Base-by-base conservation (phyloP, 495 filamentous ascomycete species). In the Podospora appendiculata region DNA sequence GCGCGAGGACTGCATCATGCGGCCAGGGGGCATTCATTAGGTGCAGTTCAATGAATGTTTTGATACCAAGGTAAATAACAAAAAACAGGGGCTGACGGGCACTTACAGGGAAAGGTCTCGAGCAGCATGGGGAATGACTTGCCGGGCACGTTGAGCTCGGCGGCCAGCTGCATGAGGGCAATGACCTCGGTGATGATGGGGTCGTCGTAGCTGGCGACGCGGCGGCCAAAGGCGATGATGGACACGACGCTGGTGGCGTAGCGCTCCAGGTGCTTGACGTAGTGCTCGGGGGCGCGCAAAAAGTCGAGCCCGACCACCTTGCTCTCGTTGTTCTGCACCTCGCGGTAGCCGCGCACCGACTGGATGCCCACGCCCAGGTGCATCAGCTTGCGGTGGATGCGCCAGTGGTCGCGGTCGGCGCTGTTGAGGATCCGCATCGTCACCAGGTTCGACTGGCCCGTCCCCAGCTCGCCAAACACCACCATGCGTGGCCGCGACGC, bases 171-270 rank as follows among this genome's bases (percentile, higher is more conserved):
- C 82, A 85, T 85, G 46, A 79, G 68, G 10, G 80, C 71, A 54
- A 84, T 82, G 19, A 84, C 77, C 54, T 82, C 76, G 39, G 73
- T 76, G 53, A 86, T 80, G 46, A 85, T 75, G 32, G 79, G 72
- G 40, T 83, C 80, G 32, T 81, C 70, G 54, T 77, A 72, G 38
- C 71, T 75, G 40, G 79, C 75, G 10, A 85, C 80, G 8, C 82
- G 68, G 14, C 81, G 70, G 0, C 82, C 82, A 55, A 84, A 85
- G 3, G 75, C 79, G 46, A 85, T 78, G 50, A 79, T 82, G 34
- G 80, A 80, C 41, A 85, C 83, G 10, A 86, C 77, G 51, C 79
- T 82, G 1, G 79, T 79, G 3, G 82, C 81, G 53, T 83, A 86
- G 35, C 82, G 69, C 60, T 86, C 82, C 8, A 86, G 67, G 43